phyloP scores from a whole-genome alignment of 306 rosid species.

The Vicia faba region DNA sequence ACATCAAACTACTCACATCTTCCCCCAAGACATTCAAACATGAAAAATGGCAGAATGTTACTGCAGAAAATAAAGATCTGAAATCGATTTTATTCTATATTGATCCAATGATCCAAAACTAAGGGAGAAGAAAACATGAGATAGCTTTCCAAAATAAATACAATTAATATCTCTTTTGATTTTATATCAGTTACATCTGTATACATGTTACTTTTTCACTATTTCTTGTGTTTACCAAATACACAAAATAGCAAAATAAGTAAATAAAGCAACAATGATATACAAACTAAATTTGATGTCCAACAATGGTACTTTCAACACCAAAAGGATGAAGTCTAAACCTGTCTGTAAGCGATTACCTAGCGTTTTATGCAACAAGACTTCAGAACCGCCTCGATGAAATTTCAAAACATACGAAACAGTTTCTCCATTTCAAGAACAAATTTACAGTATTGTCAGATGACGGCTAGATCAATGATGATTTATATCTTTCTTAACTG shows the following conservation, averaged over 20 bases:
- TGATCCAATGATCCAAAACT: background rate
- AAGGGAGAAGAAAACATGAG: background rate
- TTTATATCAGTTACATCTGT: background rate
- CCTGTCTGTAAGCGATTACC: conserved; percentile 11
- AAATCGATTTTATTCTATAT: background rate
- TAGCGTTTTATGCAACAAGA: background rate
- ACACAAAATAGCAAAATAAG: background rate
- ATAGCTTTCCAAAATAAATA: background rate
- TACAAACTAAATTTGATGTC: conserved; percentile 4
- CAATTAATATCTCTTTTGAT: background rate
- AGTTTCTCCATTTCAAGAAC: conserved; percentile 30
- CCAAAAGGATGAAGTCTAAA: conserved; percentile 9
- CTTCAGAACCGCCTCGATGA: conserved; percentile 19
- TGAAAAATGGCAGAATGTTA: background rate
- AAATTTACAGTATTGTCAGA: conserved; percentile 50
- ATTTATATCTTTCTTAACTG: conserved; percentile 42
- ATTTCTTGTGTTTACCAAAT: background rate
- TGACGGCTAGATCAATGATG: conserved; percentile 32
- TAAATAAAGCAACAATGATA: background rate
- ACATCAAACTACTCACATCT: too few relatives aligned
- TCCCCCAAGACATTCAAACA: too few relatives aligned
- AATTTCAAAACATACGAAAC: conserved; percentile 27
- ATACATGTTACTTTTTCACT: conserved; percentile 1
- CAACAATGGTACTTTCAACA: conserved; percentile 8
- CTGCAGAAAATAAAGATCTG: background rate